A percentile compares a stretch with the other conserved stretches of the same genome.
Conservation (phyloP, 495 filamentous ascomycete species). For the Tuber borchii region DNA sequence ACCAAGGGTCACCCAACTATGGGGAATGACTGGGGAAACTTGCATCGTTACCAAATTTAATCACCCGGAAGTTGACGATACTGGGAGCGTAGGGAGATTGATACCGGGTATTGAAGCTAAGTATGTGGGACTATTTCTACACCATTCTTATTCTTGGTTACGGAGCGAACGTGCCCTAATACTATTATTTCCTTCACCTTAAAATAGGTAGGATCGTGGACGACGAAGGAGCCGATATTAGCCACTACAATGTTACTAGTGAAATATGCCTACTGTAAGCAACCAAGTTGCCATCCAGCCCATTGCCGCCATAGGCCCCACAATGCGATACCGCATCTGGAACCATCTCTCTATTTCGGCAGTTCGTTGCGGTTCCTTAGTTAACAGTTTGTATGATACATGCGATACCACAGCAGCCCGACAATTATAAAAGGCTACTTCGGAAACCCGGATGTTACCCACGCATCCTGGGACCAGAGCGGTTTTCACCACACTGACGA, state of each 20-base stretch:
- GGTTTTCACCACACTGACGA: slow-evolving; percentile 58
- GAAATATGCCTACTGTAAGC: slow-evolving; percentile 48
- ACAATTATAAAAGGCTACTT: slow-evolving; percentile 47
- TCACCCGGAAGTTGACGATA: slow-evolving; percentile 45
- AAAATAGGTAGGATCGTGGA: slow-evolving; percentile 44
- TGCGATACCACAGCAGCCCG: slow-evolving; percentile 40
- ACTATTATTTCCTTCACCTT: neutral
- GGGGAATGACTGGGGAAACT: slow-evolving; percentile 51
- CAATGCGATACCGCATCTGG: neutral
- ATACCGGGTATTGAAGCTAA: slow-evolving; percentile 45
- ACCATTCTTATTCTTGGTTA: slow-evolving; percentile 12
- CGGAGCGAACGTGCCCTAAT: neutral
- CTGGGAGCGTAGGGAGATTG: slow-evolving; percentile 46
- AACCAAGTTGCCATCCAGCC: neutral
- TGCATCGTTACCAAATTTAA: slow-evolving; percentile 51
- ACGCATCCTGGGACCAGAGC: slow-evolving; percentile 49
- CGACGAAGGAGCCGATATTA: slow-evolving; percentile 51
- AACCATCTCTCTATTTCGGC: neutral
- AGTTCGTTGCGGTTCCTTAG: neutral
- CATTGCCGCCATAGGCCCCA: neutral
- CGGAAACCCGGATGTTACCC: slow-evolving; percentile 51
- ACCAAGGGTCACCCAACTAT: slow-evolving; percentile 44
- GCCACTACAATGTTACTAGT: slow-evolving; percentile 49
- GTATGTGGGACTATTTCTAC: slow-evolving; percentile 20
- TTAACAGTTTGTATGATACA: neutral